A percentile compares a stretch with the other conserved stretches of the same genome.
These are phyloP conservation scores for Amanita molliuscula DNA, from an alignment of 768 basidiomycete species.

Conservation along the genomic window DNA sequence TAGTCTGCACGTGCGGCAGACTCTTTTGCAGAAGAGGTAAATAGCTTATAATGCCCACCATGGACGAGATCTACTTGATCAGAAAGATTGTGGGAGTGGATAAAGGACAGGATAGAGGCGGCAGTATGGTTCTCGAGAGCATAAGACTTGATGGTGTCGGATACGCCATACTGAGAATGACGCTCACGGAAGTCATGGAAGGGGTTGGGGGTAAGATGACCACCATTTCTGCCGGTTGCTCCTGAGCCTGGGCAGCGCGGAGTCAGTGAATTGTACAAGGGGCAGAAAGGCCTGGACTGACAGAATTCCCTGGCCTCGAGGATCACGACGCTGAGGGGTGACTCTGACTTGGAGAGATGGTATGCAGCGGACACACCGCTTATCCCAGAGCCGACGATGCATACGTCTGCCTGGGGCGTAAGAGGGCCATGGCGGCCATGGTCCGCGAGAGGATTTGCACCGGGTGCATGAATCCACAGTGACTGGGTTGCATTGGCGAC, in stretches of 20 bases:
- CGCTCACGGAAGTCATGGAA: constrained; percentile 36
- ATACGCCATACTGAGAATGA: constrained; percentile 29
- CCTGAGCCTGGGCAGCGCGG: constrained; percentile 43
- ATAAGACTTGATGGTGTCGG: constrained; percentile 45
- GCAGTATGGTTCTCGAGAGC: constrained; percentile 50
- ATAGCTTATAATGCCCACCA: constrained; percentile 40
- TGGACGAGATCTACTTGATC: constrained; percentile 52
- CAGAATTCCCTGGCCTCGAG: constrained; percentile 85
- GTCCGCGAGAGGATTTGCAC: constrained; percentile 55
- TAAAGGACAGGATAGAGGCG: constrained; percentile 34
- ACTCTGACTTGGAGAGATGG: constrained; percentile 39
- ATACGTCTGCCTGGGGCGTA: constrained; percentile 56
- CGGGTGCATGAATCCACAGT: constrained; percentile 55
- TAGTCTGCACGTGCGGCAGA: constrained; percentile 30
- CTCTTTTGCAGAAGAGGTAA: constrained; percentile 37
- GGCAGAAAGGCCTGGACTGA: constrained; percentile 26
- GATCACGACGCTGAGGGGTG: constrained; percentile 41
- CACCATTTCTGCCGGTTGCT: constrained; percentile 78
- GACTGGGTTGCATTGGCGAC: constrained; percentile 57
- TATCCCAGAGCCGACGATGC: constrained; percentile 56
- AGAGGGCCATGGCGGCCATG: constrained; percentile 56
- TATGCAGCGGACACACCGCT: constrained; percentile 45
- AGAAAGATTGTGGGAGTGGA: constrained; percentile 31
- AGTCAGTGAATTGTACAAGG: background rate
- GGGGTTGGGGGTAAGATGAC: constrained; percentile 50